Percentiles rank a stretch among this genome's conserved stretches.
Conservation (phyloP, 2,329 filamentous ascomycete species). For the Phialophora expanda region DNA sequence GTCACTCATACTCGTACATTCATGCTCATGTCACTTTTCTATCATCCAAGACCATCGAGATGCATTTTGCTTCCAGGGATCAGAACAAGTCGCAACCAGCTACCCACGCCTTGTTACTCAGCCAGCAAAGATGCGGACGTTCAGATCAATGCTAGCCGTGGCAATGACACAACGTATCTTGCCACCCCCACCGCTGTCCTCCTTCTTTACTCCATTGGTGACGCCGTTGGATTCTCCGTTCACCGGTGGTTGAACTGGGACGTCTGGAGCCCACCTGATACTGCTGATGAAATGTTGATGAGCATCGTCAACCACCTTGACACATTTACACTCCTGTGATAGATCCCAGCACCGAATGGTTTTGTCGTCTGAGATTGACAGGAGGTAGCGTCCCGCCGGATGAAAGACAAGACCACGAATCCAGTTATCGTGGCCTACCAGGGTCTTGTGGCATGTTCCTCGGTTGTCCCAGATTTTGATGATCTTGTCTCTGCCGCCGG, state of each 20-base stretch:
- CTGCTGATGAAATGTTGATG: slow-evolving; percentile 87
- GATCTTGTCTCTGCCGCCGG: slow-evolving; percentile 85
- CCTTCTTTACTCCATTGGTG: slow-evolving; percentile 57
- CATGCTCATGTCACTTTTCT: slow-evolving; percentile 25
- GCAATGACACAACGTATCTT: slow-evolving; percentile 84
- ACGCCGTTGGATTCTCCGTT: slow-evolving; percentile 30
- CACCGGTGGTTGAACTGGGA: slow-evolving; percentile 45
- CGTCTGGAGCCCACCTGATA: slow-evolving; percentile 82
- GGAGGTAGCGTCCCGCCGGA: slow-evolving; percentile 85
- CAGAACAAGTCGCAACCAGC: slow-evolving; percentile 10
- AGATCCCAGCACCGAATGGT: slow-evolving; percentile 94
- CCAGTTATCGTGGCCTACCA: slow-evolving; percentile 94
- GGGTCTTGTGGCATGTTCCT: slow-evolving; percentile 81
- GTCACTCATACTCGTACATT: slow-evolving; percentile 36
- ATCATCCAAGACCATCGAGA: slow-evolving; percentile 25
- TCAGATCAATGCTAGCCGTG: slow-evolving; percentile 82
- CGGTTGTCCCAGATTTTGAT: slow-evolving; percentile 88
- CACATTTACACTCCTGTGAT: slow-evolving; percentile 84
- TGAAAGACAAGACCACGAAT: slow-evolving; percentile 85
- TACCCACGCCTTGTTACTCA: slow-evolving; percentile 18
- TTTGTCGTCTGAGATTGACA: slow-evolving; percentile 88
- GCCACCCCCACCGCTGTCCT: slow-evolving; percentile 57
- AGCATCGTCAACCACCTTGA: slow-evolving; percentile 76
- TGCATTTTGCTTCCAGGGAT: slow-evolving; percentile 5
- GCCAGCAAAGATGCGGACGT: slow-evolving; percentile 75